These are phyloP conservation scores for Linum trigynum DNA, from an alignment of 345 rosid species.

Conservation along the genomic window DNA sequence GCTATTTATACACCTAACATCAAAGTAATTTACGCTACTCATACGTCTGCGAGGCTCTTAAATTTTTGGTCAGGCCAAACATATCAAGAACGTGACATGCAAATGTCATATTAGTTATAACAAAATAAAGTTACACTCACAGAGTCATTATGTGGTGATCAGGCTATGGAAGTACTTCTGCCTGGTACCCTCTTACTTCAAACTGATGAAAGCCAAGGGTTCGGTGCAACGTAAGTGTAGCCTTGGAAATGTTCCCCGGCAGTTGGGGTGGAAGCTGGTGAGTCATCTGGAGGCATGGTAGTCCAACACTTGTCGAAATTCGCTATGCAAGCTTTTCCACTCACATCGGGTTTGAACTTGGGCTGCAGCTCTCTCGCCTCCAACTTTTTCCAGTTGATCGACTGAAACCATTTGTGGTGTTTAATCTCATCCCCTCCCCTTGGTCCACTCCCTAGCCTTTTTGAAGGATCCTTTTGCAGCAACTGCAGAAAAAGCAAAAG, in stretches of 20 bases:
- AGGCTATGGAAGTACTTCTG: not conserved
- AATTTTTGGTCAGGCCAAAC: not conserved
- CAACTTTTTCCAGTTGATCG: slow-evolving; percentile 61
- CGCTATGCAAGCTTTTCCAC: slow-evolving; percentile 56
- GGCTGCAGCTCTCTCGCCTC: slow-evolving; percentile 53
- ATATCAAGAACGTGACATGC: not conserved
- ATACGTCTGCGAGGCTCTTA: no score
- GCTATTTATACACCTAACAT: no score
- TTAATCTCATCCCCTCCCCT: slow-evolving; percentile 52
- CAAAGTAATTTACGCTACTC: no score
- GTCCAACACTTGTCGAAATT: slow-evolving; percentile 75
- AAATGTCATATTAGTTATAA: not conserved
- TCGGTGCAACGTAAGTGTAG: slow-evolving; percentile 53
- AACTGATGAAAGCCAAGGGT: slow-evolving; percentile 57
- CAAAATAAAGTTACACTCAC: not conserved
- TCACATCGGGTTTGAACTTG: slow-evolving; percentile 59
- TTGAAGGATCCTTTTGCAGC: slow-evolving; percentile 62
- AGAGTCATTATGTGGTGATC: not conserved
- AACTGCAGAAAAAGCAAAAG: slow-evolving; percentile 22
- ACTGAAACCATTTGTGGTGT: slow-evolving; percentile 45
- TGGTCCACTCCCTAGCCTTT: slow-evolving; percentile 59
- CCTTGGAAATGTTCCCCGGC: slow-evolving; percentile 62
- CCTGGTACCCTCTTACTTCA: slow-evolving; percentile 8
- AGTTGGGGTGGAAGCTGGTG: slow-evolving; percentile 65
- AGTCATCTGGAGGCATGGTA: slow-evolving; percentile 57